phyloP scores from a whole-genome alignment of 2,329 filamentous ascomycete genomes.

The Verticillium klebahnii region DNA sequence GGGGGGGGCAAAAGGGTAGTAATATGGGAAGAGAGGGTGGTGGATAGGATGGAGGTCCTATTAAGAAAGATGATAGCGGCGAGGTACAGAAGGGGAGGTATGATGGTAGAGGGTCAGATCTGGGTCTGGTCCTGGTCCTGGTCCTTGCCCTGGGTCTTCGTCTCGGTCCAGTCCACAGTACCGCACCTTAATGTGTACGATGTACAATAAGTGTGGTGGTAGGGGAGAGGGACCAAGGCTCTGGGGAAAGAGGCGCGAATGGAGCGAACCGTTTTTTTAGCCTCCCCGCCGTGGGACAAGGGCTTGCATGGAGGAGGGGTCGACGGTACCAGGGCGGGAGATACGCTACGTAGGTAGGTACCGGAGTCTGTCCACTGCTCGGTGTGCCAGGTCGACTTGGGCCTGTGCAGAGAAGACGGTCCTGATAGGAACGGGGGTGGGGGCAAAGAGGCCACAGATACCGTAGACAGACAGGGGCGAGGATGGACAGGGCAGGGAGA shows the following conservation, averaged over 20 bases:
- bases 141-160: not conserved
- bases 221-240: constrained; percentile 1
- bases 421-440: not conserved
- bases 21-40: constrained; percentile 3
- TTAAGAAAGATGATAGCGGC: not conserved
- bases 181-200: not conserved
- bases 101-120: not conserved
- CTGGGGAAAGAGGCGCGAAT: constrained; percentile 13
- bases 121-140: not conserved
- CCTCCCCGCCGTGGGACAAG: constrained; percentile 4
- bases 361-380: not conserved
- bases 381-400: not conserved
- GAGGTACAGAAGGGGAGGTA: not conserved
- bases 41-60: not conserved
- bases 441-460: not conserved
- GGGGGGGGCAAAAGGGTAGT: constrained; percentile 1
- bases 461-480: not conserved
- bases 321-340: constrained; percentile 4
- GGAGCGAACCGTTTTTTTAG: constrained; percentile 11
- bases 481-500: not conserved
- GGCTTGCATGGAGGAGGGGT: constrained; percentile 15
- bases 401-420: not conserved
- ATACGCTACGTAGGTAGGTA: not conserved
- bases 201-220: not conserved
- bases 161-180: not conserved